Evolutionary conservation across 495 filamentous ascomycete genomes (phyloP), one percentile per base, ranked within the genome.

Genomic region (Penicillium pancosmium): DNA sequence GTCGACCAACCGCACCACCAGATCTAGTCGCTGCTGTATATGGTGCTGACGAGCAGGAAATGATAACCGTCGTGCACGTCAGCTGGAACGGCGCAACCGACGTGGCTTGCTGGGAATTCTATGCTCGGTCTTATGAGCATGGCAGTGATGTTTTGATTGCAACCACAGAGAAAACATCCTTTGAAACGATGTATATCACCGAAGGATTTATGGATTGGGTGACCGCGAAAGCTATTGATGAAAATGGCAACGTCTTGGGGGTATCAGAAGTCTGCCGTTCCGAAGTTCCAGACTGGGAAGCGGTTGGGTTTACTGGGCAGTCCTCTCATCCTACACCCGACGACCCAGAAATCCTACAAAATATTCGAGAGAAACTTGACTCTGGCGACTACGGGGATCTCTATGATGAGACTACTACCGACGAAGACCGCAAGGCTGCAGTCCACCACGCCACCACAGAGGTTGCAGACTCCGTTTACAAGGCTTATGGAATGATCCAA

Each of bases 41-140:
- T 25, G 66, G 71, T 25, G 64, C 69, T 2, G 61, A 60, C 16
- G 60, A 58, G 25, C 15, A 36, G 2, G 67, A 69, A 18, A 50
- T 70, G 16, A 46, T 60, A 11, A 76, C 70, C 21, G 68, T 62
- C 4, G 59, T 78, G 41, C 68, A 75, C 53, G 71, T 76, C 47
- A 74, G 69, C 61, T 80, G 77, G 77, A 80, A 80, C 55, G 77
- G 77, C 1, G 77, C 77, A 4, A 80, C 77, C 1, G 76, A 76
- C 33, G 67, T 80, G 3, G 67, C 61, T 3, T 13, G 47, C 4
- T 80, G 73, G 73, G 50, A 66, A 31, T 68, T 80, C 50, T 73
- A 72, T 54, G 71, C 68, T 21, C 68, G 55, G 13, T 64, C 67
- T 19, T 56, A 52, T 7, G 54, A 64, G 12, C 44, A 52, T 21